A percentile compares a stretch with the other conserved stretches of the same genome.
Conservation (phyloP, 164 flowering plant genomes). For the grape (Vitis vinifera) region ASM3070453v1 NC_081814.1:6570001-6570500, state of each 20-base stretch:
- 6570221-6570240: constrained; percentile 62
- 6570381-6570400: constrained; percentile 58
- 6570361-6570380: constrained; percentile 55
- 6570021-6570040: constrained; percentile 85
- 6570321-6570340: constrained; percentile 81
- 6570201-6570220: constrained; percentile 62
- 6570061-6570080: constrained; percentile 50
- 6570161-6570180: constrained; percentile 61
- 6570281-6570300: constrained; percentile 42
- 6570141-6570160: constrained; percentile 59
- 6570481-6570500: constrained; percentile 54
- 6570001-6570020: constrained; percentile 78
- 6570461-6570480: constrained; percentile 61
- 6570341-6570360: constrained; percentile 53
- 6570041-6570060: constrained; percentile 50
- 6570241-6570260: constrained; percentile 58
- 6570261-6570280: constrained; percentile 65
- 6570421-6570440: constrained; percentile 64
- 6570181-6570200: constrained; percentile 48
- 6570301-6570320: constrained; percentile 56
- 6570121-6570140: constrained; percentile 66
- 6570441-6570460: constrained; percentile 61
- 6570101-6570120: constrained; percentile 82
- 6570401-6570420: constrained; percentile 81
- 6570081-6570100: constrained; percentile 55